Conservation (phyloP, 768 basidiomycete genomes). For the Auricularia cornea region DNA sequence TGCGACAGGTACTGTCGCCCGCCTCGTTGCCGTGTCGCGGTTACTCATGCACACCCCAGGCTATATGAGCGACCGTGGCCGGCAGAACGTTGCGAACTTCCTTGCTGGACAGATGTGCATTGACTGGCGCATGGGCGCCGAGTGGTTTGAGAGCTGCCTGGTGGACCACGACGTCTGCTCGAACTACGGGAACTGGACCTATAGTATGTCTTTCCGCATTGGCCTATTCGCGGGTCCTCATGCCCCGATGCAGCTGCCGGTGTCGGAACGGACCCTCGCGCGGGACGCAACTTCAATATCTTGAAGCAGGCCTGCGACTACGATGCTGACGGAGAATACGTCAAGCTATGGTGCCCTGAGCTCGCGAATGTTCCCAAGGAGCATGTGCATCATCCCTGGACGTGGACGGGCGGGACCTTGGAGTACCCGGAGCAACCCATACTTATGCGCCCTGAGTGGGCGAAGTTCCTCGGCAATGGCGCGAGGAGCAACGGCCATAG, state of each 20-base stretch:
- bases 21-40: not conserved
- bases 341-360: not conserved
- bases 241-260: not conserved
- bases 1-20: not conserved
- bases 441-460: not conserved
- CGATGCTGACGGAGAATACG: not conserved
- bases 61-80: conserved; percentile 33
- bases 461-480: not conserved
- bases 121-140: conserved; percentile 39
- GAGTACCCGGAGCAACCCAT: not conserved
- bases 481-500: not conserved
- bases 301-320: not conserved
- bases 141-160: conserved; percentile 34
- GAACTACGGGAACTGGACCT: conserved; percentile 12
- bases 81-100: conserved; percentile 38
- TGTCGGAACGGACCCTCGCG: not conserved
- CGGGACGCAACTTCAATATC: not conserved
- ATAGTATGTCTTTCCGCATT: not conserved
- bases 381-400: not conserved
- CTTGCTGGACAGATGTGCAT: conserved; percentile 31
- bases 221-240: not conserved
- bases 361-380: not conserved
- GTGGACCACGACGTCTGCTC: conserved; percentile 25
- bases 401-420: not conserved
- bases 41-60: conserved; percentile 17